Conservation (phyloP, 495 filamentous ascomycete species). For the Lichina pygmaea region DNA sequence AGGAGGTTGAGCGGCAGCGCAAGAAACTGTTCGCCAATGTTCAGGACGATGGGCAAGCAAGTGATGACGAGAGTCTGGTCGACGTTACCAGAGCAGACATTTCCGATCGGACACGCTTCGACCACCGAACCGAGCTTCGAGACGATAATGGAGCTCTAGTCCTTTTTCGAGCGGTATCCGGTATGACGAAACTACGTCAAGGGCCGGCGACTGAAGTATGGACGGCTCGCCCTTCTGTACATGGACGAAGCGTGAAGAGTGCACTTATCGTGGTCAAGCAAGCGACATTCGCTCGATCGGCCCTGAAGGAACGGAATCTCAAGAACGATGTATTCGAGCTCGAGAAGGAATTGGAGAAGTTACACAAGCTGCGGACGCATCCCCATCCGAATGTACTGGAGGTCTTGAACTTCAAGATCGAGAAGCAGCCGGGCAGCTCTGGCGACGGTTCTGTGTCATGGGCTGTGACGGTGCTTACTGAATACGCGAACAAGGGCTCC, state of each 20-base stretch:
- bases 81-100: neutral
- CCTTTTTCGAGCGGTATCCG: constrained; percentile 17
- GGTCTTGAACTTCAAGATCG: constrained; percentile 57
- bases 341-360: constrained; percentile 38
- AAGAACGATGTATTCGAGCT: constrained; percentile 41
- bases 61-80: constrained; percentile 7
- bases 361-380: constrained; percentile 31
- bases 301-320: constrained; percentile 17
- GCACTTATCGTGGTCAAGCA: constrained; percentile 38
- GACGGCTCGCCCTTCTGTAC: constrained; percentile 5
- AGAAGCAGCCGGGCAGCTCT: constrained; percentile 8
- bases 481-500: constrained; percentile 57
- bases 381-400: constrained; percentile 47
- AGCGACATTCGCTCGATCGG: constrained; percentile 3
- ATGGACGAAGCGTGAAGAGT: neutral
- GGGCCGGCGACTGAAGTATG: constrained; percentile 23
- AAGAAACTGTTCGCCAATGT: constrained; percentile 11
- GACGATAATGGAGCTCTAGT: constrained; percentile 3
- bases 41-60: constrained; percentile 8
- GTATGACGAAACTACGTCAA: constrained; percentile 27
- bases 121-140: constrained; percentile 27
- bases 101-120: constrained; percentile 20
- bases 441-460: constrained; percentile 14
- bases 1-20: constrained; percentile 41
- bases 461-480: constrained; percentile 58